Evolutionary conservation across 2,329 filamentous ascomycete genomes (phyloP).

Genomic region (Venturia carpophila): DNA sequence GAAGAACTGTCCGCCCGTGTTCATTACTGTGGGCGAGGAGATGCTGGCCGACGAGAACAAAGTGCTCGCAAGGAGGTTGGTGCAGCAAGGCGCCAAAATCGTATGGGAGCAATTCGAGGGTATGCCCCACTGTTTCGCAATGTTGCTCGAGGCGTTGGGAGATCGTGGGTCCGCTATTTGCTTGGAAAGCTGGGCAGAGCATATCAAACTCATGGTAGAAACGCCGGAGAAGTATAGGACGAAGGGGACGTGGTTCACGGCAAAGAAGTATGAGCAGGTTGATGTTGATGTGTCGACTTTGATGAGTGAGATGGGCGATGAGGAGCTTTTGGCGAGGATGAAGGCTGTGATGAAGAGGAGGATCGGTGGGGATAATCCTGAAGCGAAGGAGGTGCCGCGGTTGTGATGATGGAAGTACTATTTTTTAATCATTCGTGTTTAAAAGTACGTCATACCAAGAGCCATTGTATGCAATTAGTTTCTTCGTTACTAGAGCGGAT

Average conservation of each 20-base stretch:
- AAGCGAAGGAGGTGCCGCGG: background rate
- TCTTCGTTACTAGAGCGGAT: no score
- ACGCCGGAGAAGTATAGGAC: constrained; percentile 22
- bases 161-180: constrained; percentile 27
- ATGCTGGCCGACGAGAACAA: constrained; percentile 60
- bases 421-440: no score
- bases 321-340: constrained; percentile 29
- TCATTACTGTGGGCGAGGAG: constrained; percentile 63
- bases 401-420: background rate
- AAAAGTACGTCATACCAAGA: no score
- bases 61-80: constrained; percentile 51
- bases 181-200: constrained; percentile 31
- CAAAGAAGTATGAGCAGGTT: constrained; percentile 27
- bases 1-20: constrained; percentile 57
- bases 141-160: constrained; percentile 33
- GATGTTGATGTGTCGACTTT: constrained; percentile 26
- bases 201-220: constrained; percentile 28
- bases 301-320: constrained; percentile 27
- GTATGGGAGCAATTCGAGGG: constrained; percentile 66
- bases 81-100: constrained; percentile 51
- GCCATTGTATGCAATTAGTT: no score
- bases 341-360: constrained; percentile 14
- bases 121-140: constrained; percentile 66
- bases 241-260: constrained; percentile 26
- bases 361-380: background rate